A percentile compares a stretch with the other conserved stretches of the same genome.
phyloP scores from a whole-genome alignment of 306 rosid species.

The Lathyrus aphaca region DNA sequence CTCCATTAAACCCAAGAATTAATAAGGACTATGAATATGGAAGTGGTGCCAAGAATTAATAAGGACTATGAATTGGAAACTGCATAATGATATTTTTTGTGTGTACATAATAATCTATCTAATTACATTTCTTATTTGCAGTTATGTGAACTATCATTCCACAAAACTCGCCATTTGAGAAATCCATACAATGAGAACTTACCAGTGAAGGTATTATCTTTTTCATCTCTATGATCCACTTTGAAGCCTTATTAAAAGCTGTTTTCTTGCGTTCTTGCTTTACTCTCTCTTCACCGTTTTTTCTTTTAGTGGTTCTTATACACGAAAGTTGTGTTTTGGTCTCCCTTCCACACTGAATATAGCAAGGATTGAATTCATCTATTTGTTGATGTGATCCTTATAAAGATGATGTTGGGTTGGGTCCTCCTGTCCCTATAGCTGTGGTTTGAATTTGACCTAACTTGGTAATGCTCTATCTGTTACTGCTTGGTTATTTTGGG shows the following conservation, averaged over 20 bases:
- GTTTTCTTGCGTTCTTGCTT: slow-evolving; percentile 23
- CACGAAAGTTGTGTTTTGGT: slow-evolving; percentile 14
- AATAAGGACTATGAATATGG: no score
- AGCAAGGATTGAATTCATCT: slow-evolving; percentile 20
- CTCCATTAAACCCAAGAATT: no score
- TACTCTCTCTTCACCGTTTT: slow-evolving; percentile 4
- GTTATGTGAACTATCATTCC: slow-evolving; percentile 97
- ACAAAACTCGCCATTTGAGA: slow-evolving; percentile 96
- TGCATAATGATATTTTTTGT: slow-evolving; percentile 3
- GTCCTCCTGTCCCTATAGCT: not conserved
- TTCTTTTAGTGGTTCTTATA: slow-evolving; percentile 3
- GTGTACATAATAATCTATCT: slow-evolving; percentile 39
- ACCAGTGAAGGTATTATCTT: slow-evolving; percentile 88
- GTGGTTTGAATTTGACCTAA: not conserved
- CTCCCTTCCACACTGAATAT: slow-evolving; percentile 20
- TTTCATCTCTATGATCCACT: slow-evolving; percentile 27
- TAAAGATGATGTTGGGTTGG: slow-evolving; percentile 25
- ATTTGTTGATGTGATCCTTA: slow-evolving; percentile 31
- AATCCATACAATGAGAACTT: slow-evolving; percentile 97
- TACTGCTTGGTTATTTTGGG: not conserved
- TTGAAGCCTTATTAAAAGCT: slow-evolving; percentile 33
- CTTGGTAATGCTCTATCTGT: slow-evolving; percentile 8
- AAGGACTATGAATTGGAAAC: not conserved
- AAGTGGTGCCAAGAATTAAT: no score
- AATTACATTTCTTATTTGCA: slow-evolving; percentile 57